phyloP scores from a whole-genome alignment of 441 rosid species.

The Eutrema salsugineum region DNA sequence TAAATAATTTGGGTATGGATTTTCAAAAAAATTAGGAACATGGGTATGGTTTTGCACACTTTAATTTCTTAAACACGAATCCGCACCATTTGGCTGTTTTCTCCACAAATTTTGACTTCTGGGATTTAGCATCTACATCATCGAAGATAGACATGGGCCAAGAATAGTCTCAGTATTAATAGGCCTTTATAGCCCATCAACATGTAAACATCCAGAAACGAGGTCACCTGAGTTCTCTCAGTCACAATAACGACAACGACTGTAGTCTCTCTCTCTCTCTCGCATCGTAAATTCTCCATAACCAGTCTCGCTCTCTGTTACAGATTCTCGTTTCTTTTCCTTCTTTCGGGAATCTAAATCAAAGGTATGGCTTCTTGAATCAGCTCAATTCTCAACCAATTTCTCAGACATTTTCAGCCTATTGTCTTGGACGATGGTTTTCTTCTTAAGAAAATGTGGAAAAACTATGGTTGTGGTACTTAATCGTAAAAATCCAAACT shows the following conservation, averaged over 20 bases:
- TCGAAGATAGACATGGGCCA: too few relatives aligned
- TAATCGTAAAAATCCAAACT: background rate
- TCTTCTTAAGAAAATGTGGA: background rate
- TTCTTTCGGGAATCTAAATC: background rate
- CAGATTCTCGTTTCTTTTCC: background rate
- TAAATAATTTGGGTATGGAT: too few relatives aligned
- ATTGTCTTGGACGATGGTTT: background rate
- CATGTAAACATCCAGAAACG: background rate
- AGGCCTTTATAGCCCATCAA: background rate
- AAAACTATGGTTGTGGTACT: background rate
- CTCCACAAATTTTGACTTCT: too few relatives aligned
- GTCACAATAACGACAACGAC: background rate
- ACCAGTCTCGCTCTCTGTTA: background rate
- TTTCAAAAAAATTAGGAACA: too few relatives aligned
- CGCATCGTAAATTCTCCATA: background rate
- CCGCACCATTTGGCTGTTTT: too few relatives aligned
- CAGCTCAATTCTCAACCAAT: background rate
- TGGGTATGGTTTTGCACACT: too few relatives aligned
- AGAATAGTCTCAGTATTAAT: background rate
- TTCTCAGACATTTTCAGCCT: background rate
- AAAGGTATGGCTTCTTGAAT: slow-evolving; percentile 6
- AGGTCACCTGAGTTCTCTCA: background rate
- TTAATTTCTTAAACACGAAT: too few relatives aligned
- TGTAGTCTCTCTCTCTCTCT: background rate
- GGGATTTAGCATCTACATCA: too few relatives aligned